phyloP scores from a whole-genome alignment of 306 rosid species.

The Glycyrrhiza uralensis region DNA sequence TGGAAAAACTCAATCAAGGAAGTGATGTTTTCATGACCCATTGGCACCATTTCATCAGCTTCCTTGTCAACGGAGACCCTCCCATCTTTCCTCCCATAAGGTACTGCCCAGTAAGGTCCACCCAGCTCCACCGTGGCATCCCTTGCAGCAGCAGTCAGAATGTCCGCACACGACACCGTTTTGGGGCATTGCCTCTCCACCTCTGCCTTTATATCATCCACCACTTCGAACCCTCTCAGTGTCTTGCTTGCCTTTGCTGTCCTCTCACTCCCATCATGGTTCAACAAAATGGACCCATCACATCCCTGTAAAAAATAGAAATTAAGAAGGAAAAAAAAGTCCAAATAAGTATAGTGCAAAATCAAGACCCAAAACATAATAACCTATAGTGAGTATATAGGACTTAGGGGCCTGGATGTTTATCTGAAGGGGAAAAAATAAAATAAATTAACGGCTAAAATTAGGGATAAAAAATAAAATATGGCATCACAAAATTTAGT shows the following conservation, averaged over 20 bases:
- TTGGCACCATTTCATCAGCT: constrained; percentile 53
- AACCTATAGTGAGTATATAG: too few relatives aligned
- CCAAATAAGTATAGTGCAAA: neutral
- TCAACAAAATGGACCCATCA: constrained; percentile 68
- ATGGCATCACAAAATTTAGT: too few relatives aligned
- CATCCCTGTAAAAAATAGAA: constrained; percentile 54
- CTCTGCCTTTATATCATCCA: constrained; percentile 75
- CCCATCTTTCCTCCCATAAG: constrained; percentile 79
- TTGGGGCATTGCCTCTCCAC: constrained; percentile 64
- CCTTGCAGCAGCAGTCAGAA: constrained; percentile 60
- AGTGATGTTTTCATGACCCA: constrained; percentile 66
- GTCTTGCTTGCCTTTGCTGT: constrained; percentile 59
- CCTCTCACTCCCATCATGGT: constrained; percentile 80
- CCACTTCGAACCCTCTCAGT: constrained; percentile 72
- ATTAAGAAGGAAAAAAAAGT: neutral
- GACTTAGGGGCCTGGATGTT: too few relatives aligned
- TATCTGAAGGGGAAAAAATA: too few relatives aligned
- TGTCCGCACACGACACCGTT: constrained; percentile 75
- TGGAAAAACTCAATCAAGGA: constrained; percentile 56
- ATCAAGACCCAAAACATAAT: neutral
- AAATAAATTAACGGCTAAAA: too few relatives aligned
- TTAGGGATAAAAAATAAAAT: too few relatives aligned
- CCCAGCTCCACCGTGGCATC: constrained; percentile 66
- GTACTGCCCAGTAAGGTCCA: constrained; percentile 71
- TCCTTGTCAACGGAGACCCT: constrained; percentile 51